Evolutionary conservation across 768 basidiomycete species (phyloP).

Genomic region (Flagelloscypha sp.): DNA sequence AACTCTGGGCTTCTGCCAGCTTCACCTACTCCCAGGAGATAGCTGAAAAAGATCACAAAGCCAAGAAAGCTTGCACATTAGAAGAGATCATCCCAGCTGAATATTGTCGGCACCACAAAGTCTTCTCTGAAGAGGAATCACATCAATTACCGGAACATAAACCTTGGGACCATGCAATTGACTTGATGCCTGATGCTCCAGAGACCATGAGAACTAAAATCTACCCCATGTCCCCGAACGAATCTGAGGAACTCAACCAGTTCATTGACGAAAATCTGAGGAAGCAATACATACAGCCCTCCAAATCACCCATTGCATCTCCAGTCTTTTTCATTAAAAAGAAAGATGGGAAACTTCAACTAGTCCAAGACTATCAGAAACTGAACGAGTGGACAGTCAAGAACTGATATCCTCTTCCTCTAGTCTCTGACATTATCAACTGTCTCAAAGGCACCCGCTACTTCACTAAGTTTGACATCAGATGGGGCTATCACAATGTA

Average conservation of each 20-base stretch:
- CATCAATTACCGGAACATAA: no score
- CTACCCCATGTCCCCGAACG: no score
- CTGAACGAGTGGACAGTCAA: conserved; percentile 19
- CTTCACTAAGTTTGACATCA: conserved; percentile 29
- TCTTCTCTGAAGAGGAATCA: no score
- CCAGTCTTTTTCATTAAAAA: conserved; percentile 30
- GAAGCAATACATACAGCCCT: not conserved
- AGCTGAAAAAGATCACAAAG: conserved; percentile 1
- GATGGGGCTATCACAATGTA: conserved; percentile 27
- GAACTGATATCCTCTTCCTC: conserved; percentile 22
- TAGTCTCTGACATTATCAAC: conserved; percentile 22
- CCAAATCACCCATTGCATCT: conserved; percentile 2
- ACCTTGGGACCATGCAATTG: no score
- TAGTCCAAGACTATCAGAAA: conserved; percentile 24
- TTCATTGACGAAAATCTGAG: no score
- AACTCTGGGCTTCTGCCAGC: conserved; percentile 1
- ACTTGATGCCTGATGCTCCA: no score
- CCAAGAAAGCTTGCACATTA: no score
- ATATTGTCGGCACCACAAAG: no score
- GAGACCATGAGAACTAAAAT: no score
- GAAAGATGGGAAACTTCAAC: conserved; percentile 23
- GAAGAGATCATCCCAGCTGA: no score
- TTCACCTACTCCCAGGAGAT: conserved; percentile 1
- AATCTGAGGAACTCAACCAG: no score
- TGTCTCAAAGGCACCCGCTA: conserved; percentile 18